Conservation (phyloP, 345 rosid species). For the Aquilaria sinensis region DNA sequence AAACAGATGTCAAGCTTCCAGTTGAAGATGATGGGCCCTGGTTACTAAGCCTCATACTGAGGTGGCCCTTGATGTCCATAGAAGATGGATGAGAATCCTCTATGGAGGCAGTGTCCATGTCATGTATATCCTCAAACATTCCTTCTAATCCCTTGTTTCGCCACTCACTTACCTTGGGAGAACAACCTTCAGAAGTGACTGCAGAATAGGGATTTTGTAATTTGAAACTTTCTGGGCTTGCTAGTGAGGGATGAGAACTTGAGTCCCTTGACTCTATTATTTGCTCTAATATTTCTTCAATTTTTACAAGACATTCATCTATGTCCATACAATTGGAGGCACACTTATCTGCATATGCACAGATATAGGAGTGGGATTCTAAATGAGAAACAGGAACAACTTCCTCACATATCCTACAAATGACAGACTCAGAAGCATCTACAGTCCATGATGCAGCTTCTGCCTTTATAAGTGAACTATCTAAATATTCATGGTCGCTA, state of each 20-base stretch:
- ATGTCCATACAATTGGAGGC: slow-evolving; percentile 59
- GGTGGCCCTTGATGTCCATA: slow-evolving; percentile 41
- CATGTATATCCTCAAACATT: slow-evolving; percentile 90
- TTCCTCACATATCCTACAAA: slow-evolving; percentile 82
- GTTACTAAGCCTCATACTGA: slow-evolving; percentile 51
- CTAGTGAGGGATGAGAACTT: slow-evolving; percentile 36
- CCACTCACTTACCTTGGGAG: slow-evolving; percentile 77
- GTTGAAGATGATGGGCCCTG: slow-evolving; percentile 61
- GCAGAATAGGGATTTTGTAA: slow-evolving; percentile 33
- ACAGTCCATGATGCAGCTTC: slow-evolving; percentile 15
- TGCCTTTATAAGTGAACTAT: slow-evolving; percentile 32
- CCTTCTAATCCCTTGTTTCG: slow-evolving; percentile 75
- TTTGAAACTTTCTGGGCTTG: slow-evolving; percentile 49
- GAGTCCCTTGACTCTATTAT: slow-evolving; percentile 55
- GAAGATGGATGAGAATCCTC: slow-evolving; percentile 49
- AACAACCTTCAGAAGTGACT: slow-evolving; percentile 44
- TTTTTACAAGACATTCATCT: slow-evolving; percentile 65
- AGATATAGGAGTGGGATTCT: slow-evolving; percentile 80
- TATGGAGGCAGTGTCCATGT: slow-evolving; percentile 77
- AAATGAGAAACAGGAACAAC: slow-evolving; percentile 58
- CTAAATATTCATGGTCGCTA: slow-evolving; percentile 29
- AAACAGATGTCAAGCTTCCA: slow-evolving; percentile 77
- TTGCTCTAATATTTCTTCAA: slow-evolving; percentile 70
- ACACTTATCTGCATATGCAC: slow-evolving; percentile 88
- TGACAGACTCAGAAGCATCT: slow-evolving; percentile 47